Conservation (phyloP, 768 basidiomycete genomes). For the Leccinellum albellum region DNA sequence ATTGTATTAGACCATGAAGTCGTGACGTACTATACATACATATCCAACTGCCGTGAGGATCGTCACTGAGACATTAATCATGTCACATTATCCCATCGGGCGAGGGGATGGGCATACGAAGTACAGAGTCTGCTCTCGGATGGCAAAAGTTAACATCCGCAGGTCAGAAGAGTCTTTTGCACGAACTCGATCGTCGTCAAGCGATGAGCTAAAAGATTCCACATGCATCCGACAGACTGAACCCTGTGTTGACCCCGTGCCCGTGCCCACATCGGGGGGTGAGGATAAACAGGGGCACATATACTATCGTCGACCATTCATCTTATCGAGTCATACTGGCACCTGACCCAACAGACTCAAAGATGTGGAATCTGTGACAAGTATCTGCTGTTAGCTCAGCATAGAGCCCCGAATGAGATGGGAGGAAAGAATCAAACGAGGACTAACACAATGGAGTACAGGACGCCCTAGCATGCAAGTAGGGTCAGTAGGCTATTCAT, state of each 20-base stretch:
- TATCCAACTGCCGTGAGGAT: no score
- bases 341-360: background rate
- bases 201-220: background rate
- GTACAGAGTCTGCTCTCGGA: no score
- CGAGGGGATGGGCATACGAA: no score
- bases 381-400: background rate
- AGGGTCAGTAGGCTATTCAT: background rate
- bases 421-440: background rate
- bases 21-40: no score
- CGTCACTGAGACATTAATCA: no score
- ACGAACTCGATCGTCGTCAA: background rate
- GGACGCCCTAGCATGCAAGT: background rate
- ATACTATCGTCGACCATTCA: background rate
- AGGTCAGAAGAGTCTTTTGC: no score
- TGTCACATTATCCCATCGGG: no score
- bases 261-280: background rate
- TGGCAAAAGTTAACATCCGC: no score
- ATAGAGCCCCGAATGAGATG: background rate
- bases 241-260: background rate
- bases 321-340: fast-evolving
- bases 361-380: background rate
- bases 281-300: background rate
- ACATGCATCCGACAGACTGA: background rate
- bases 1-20: no score
- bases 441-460: background rate